A percentile compares a stretch with the other conserved stretches of the same genome.
phyloP scores from a whole-genome alignment of 129 eudicot species.

The Helianthus tuberosus region DNA sequence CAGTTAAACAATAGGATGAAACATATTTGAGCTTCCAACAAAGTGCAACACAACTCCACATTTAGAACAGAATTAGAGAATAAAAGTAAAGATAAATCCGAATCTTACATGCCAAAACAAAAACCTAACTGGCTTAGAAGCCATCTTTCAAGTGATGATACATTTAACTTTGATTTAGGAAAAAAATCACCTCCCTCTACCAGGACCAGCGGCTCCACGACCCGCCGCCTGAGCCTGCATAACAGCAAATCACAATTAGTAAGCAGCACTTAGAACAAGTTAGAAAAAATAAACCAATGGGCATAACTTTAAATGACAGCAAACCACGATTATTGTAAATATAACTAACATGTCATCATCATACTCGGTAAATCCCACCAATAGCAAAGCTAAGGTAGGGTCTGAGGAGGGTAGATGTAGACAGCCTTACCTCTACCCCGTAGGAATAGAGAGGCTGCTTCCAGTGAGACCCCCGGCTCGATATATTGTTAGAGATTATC shows the following conservation, averaged over 20 bases:
- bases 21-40: not conserved
- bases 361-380: too few species aligned
- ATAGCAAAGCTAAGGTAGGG: too few species aligned
- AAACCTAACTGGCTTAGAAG: conserved; percentile 13
- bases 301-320: not conserved
- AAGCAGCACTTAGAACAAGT: not conserved
- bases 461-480: too few species aligned
- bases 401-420: too few species aligned
- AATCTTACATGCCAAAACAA: conserved; percentile 28
- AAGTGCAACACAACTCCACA: conserved; percentile 6
- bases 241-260: not conserved
- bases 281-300: not conserved
- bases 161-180: conserved; percentile 9
- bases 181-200: conserved; percentile 63
- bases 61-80: conserved; percentile 19
- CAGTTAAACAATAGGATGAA: not conserved
- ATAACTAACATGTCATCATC: not conserved
- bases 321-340: not conserved
- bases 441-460: too few species aligned
- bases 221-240: conserved; percentile 83
- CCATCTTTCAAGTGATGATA: conserved; percentile 17
- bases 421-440: too few species aligned
- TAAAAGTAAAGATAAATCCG: conserved; percentile 18
- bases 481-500: not conserved
- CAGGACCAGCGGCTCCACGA: conserved; percentile 66